Conservation (phyloP, 2,329 filamentous ascomycete species). For the Fusarium metavorans region DNA sequence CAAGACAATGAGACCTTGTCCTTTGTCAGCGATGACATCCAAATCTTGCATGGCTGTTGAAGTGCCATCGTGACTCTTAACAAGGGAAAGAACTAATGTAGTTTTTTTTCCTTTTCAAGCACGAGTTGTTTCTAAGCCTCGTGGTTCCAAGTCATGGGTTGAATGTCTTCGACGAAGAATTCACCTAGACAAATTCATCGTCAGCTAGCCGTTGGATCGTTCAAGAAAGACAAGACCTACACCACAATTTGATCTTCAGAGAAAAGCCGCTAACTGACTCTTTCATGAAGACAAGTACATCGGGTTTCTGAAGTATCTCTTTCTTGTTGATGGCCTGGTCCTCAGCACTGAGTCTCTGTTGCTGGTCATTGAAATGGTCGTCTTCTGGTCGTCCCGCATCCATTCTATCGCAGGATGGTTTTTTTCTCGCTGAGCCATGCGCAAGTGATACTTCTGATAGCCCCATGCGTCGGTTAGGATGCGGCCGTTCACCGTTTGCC, state of each 20-base stretch:
- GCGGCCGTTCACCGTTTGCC: slow-evolving; percentile 55
- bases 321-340: slow-evolving; percentile 54
- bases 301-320: slow-evolving; percentile 52
- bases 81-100: slow-evolving; percentile 61
- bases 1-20: slow-evolving; percentile 59
- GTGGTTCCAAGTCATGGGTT: slow-evolving; percentile 58
- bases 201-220: slow-evolving; percentile 8
- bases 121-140: slow-evolving; percentile 58
- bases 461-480: slow-evolving; percentile 56
- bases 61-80: slow-evolving; percentile 55
- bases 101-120: slow-evolving; percentile 60
- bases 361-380: slow-evolving; percentile 20
- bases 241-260: slow-evolving; percentile 60
- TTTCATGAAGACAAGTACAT: slow-evolving; percentile 56
- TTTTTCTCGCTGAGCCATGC: slow-evolving; percentile 51
- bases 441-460: slow-evolving; percentile 56
- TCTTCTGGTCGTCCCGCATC: background rate
- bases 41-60: slow-evolving; percentile 44
- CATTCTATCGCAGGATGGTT: slow-evolving; percentile 22
- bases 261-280: slow-evolving; percentile 59
- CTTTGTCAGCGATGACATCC: slow-evolving; percentile 57
- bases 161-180: slow-evolving; percentile 57
- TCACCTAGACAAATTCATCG: slow-evolving; percentile 30
- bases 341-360: slow-evolving; percentile 47
- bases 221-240: slow-evolving; percentile 42